These are phyloP conservation scores for Tuber melanosporum DNA, from an alignment of 495 filamentous ascomycete genomes.

Conservation along the genomic window DNA sequence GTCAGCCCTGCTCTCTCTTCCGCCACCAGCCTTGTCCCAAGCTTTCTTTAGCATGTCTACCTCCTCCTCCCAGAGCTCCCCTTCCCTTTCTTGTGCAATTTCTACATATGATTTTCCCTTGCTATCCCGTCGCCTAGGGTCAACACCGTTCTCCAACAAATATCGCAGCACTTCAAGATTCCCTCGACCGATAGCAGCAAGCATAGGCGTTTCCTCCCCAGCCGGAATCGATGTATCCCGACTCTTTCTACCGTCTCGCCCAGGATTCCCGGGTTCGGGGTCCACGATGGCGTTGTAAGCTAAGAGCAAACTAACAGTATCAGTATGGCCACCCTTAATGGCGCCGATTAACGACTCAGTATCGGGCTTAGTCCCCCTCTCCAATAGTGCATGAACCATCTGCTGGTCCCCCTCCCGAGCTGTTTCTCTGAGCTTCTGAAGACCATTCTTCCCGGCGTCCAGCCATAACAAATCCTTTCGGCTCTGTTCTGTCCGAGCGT, in stretches of 20 bases:
- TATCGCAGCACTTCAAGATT: conserved; percentile 75
- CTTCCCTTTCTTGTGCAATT: conserved; percentile 69
- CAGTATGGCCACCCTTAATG: conserved; percentile 83
- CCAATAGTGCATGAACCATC: conserved; percentile 40
- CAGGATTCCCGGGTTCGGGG: conserved; percentile 55
- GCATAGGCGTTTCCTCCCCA: conserved; percentile 78
- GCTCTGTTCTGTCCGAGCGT: conserved; percentile 55
- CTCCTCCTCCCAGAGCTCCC: conserved; percentile 86
- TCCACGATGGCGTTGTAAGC: conserved; percentile 79
- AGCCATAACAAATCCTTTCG: conserved; percentile 59
- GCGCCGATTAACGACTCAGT: conserved; percentile 81
- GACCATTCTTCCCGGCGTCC: conserved; percentile 48
- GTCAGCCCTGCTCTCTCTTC: conserved; percentile 11
- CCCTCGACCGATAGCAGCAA: conserved; percentile 86
- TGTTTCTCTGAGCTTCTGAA: conserved; percentile 68
- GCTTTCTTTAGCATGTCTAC: conserved; percentile 71
- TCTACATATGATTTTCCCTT: conserved; percentile 75
- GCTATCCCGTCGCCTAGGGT: conserved; percentile 49
- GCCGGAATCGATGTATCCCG: conserved; percentile 44
- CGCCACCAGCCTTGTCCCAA: conserved; percentile 54
- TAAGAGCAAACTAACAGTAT: conserved; percentile 75
- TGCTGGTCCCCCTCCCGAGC: conserved; percentile 72
- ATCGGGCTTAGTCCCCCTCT: conserved; percentile 48
- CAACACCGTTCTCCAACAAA: conserved; percentile 51
- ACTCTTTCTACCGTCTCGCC: conserved; percentile 31